A percentile compares a stretch with the other conserved stretches of the same genome.
phyloP scores from a whole-genome alignment of 345 rosid genomes.

The Geranium brycei region DNA sequence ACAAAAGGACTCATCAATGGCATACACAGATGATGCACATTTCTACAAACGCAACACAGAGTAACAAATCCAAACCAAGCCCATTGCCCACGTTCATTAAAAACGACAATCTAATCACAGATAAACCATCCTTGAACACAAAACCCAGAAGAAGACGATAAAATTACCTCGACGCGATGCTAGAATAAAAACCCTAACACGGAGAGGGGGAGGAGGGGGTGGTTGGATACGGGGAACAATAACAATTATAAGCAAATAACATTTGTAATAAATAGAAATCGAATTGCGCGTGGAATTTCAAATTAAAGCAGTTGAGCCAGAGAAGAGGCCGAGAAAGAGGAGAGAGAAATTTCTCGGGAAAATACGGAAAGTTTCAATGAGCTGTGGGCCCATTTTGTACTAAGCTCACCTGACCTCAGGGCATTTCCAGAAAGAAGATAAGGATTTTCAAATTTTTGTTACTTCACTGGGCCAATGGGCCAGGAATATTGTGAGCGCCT shows the following conservation, averaged over 20 bases:
- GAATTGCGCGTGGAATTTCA: constrained; percentile 29
- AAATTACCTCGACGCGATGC: not conserved
- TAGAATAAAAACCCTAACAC: not conserved
- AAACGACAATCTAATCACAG: not conserved
- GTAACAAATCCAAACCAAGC: not conserved
- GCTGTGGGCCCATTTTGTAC: constrained; percentile 1
- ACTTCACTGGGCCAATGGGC: too few relatives aligned
- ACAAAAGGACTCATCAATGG: too few relatives aligned
- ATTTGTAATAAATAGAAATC: constrained; percentile 7
- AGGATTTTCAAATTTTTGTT: too few relatives aligned
- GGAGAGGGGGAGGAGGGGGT: not conserved
- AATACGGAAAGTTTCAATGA: constrained; percentile 18
- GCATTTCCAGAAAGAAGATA: too few relatives aligned
- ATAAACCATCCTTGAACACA: not conserved
- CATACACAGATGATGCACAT: not conserved
- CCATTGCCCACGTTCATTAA: not conserved
- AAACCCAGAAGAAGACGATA: not conserved
- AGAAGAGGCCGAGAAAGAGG: constrained; percentile 13
- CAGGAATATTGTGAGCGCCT: too few relatives aligned
- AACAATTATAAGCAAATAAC: not conserved
- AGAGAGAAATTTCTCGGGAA: constrained; percentile 39
- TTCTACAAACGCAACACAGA: too few relatives aligned
- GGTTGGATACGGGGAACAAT: not conserved
- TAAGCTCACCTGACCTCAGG: too few relatives aligned
- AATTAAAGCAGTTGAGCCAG: constrained; percentile 23